phyloP scores from a whole-genome alignment of 2,329 filamentous ascomycete genomes.

The Scedosporium dehoogii region DNA sequence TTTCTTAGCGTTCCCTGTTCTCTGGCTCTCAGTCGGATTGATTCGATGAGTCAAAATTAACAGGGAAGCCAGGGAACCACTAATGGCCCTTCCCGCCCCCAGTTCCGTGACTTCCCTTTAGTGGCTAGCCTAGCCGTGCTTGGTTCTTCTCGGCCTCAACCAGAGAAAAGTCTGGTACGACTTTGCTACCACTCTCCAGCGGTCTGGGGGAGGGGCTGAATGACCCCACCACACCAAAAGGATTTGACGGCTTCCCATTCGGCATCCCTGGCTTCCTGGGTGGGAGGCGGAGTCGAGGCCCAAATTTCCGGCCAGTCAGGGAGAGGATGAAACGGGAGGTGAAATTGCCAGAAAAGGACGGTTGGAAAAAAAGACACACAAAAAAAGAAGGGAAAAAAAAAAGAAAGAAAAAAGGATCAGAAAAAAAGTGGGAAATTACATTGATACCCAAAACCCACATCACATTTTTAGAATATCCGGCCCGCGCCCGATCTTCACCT shows the following conservation, averaged over 20 bases:
- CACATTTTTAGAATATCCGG: slow-evolving; percentile 3
- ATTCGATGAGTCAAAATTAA: neutral
- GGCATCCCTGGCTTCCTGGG: neutral
- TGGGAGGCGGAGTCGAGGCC: no score
- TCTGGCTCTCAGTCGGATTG: neutral
- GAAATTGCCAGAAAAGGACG: neutral
- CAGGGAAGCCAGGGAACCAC: neutral
- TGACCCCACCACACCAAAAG: neutral
- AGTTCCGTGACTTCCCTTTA: neutral
- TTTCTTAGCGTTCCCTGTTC: neutral
- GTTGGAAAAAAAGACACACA: neutral
- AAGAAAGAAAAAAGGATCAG: neutral
- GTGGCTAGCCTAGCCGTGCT: neutral
- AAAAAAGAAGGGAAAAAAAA: neutral
- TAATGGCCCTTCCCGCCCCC: neutral
- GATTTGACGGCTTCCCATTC: neutral
- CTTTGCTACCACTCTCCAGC: neutral
- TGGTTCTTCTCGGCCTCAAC: neutral
- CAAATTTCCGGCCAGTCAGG: no score
- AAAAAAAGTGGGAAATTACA: neutral
- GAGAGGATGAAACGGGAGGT: neutral
- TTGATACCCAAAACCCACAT: neutral
- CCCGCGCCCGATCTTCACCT: slow-evolving; percentile 3
- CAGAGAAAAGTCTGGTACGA: neutral
- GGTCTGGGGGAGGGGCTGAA: neutral